Evolutionary conservation across 768 basidiomycete genomes (phyloP).

Genomic region (Cystofilobasidium capitatum): DNA sequence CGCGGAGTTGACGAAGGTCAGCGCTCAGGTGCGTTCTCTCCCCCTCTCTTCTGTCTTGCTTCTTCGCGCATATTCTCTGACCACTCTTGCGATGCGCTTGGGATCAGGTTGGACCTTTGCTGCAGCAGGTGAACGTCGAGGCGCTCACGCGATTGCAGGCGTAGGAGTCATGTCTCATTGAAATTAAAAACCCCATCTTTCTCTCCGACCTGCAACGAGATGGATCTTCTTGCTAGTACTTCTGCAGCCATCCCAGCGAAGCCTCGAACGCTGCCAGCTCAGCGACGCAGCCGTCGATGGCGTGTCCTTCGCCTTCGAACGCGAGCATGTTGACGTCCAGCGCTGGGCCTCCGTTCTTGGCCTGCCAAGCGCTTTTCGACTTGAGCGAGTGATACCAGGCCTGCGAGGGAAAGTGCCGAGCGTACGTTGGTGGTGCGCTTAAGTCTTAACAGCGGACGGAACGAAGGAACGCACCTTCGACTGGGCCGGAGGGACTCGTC

Average conservation of each 20-base stretch:
- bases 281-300: conserved; percentile 56
- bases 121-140: conserved; percentile 8
- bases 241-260: conserved; percentile 46
- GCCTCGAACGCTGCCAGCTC: conserved; percentile 50
- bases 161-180: neutral
- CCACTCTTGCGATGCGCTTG: too few species aligned
- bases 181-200: too few species aligned
- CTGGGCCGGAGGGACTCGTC: conserved; percentile 56
- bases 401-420: conserved; percentile 37
- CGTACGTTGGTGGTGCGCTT: neutral
- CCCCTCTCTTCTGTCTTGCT: neutral
- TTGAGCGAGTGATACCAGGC: conserved; percentile 60
- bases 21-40: neutral
- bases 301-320: conserved; percentile 56
- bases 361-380: conserved; percentile 32
- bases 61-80: too few species aligned
- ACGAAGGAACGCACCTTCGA: conserved; percentile 5
- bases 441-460: neutral
- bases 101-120: conserved; percentile 9
- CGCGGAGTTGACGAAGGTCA: conserved; percentile 7
- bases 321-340: conserved; percentile 51
- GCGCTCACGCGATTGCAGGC: conserved; percentile 11
- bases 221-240: too few species aligned
- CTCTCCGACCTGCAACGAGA: too few species aligned
- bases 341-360: conserved; percentile 17